These are phyloP conservation scores for Arctium minus DNA, from an alignment of 129 eudicot genomes.

Conservation along the genomic window DNA sequence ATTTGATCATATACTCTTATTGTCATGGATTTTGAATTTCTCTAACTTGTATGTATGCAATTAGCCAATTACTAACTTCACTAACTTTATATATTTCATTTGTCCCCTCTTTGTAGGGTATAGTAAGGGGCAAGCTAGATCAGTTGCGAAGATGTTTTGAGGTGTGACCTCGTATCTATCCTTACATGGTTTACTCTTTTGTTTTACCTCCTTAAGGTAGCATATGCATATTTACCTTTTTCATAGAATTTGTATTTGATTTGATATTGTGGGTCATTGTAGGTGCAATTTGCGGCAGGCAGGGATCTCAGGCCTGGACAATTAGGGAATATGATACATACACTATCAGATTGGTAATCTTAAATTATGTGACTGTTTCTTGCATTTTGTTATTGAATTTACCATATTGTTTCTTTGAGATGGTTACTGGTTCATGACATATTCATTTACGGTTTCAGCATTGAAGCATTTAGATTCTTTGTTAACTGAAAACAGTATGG, in stretches of 20 bases:
- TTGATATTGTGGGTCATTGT: slow-evolving; percentile 5
- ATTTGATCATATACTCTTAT: background rate
- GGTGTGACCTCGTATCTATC: slow-evolving; percentile 38
- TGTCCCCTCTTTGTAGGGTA: slow-evolving; percentile 45
- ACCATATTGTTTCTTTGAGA: background rate
- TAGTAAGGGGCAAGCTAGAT: slow-evolving; percentile 90
- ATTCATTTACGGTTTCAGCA: background rate
- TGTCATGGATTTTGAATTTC: background rate
- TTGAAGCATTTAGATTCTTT: background rate
- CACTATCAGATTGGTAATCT: slow-evolving; percentile 65
- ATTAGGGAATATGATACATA: slow-evolving; percentile 67
- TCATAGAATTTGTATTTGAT: background rate
- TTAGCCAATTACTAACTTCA: background rate
- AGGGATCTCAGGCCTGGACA: slow-evolving; percentile 91
- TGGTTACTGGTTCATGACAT: background rate
- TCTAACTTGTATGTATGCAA: background rate
- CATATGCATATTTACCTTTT: background rate
- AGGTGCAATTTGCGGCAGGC: slow-evolving; percentile 99
- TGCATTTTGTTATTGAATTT: background rate
- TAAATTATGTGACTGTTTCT: background rate
- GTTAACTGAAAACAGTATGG: background rate
- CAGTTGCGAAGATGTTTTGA: slow-evolving; percentile 86
- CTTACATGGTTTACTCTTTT: background rate
- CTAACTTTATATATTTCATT: background rate
- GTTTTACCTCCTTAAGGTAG: background rate